Evolutionary conservation across 768 basidiomycete species (phyloP).

Genomic region (Crepidotus variabilis): DNA sequence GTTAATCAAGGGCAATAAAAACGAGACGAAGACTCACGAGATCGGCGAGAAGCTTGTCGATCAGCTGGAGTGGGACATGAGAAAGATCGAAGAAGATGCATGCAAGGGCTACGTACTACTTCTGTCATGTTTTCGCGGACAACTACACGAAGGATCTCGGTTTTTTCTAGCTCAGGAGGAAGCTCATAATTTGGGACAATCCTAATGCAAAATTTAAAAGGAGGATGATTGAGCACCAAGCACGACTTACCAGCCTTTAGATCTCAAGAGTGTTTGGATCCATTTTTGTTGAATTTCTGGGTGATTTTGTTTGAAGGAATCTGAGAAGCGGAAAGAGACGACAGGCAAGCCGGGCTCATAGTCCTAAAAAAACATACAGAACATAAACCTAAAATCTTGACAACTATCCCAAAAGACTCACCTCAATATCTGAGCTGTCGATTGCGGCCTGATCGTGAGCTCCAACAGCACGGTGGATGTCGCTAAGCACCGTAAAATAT

Average conservation of each 20-base stretch:
- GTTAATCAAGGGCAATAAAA: constrained; percentile 3
- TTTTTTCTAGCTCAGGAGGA: constrained; percentile 48
- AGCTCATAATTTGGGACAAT: constrained; percentile 50
- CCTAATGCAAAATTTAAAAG: constrained; percentile 21
- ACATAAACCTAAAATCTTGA: constrained; percentile 9
- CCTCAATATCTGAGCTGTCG: constrained; percentile 58
- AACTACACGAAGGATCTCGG: constrained; percentile 64
- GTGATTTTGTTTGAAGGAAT: constrained; percentile 49
- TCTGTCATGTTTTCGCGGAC: constrained; percentile 58
- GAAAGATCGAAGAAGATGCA: neutral
- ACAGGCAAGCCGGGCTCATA: constrained; percentile 64
- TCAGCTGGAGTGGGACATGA: neutral
- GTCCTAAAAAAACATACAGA: constrained; percentile 21
- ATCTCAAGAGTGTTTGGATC: constrained; percentile 48
- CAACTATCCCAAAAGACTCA: constrained; percentile 19
- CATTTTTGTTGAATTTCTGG: constrained; percentile 59
- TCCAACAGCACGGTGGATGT: constrained; percentile 47
- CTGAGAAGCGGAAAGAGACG: constrained; percentile 61
- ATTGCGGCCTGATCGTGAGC: constrained; percentile 26
- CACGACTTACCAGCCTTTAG: constrained; percentile 51
- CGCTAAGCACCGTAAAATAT: constrained; percentile 50
- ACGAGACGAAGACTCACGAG: constrained; percentile 41
- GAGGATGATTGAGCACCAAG: neutral
- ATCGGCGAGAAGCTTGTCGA: constrained; percentile 54
- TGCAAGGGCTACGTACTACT: constrained; percentile 25